Evolutionary conservation across 371 early-diverging fungal genomes (phyloP).

Genomic region (Chytridiales sp.): DNA sequence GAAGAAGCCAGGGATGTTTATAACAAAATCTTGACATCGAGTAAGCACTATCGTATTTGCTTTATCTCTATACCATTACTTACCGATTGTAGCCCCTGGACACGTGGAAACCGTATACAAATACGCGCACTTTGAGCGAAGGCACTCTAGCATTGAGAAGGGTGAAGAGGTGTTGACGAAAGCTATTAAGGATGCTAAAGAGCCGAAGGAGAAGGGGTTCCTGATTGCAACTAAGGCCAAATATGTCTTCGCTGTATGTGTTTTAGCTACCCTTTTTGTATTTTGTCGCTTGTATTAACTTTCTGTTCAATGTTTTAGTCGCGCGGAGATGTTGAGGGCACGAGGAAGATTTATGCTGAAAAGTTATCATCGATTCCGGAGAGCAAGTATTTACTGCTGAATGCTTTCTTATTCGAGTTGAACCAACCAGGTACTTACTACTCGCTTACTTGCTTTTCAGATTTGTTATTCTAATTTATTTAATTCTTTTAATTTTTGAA

Average conservation of each 20-base stretch:
- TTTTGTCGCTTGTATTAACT: background rate
- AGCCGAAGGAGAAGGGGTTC: constrained; percentile 48
- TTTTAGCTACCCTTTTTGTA: background rate
- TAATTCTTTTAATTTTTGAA: constrained; percentile 14
- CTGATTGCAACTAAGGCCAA: constrained; percentile 52
- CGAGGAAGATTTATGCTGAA: constrained; percentile 47
- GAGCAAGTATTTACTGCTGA: constrained; percentile 53
- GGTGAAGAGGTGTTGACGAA: constrained; percentile 45
- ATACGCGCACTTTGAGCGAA: constrained; percentile 57
- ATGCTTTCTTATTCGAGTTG: constrained; percentile 60
- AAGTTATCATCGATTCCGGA: constrained; percentile 36
- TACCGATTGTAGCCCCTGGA: constrained; percentile 48
- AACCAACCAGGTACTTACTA: constrained; percentile 54
- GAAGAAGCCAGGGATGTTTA: constrained; percentile 53
- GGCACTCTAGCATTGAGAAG: constrained; percentile 41
- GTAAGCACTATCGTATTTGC: constrained; percentile 30
- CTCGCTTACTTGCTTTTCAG: too few relatives aligned
- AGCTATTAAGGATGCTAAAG: constrained; percentile 39
- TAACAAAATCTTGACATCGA: constrained; percentile 40
- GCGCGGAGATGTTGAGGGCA: constrained; percentile 46
- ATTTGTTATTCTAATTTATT: background rate
- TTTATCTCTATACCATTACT: constrained; percentile 8
- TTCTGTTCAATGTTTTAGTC: background rate
- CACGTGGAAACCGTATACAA: constrained; percentile 58
- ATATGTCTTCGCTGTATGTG: constrained; percentile 39